Evolutionary conservation across 1,284 basidiomycete genomes (phyloP).

Genomic region (Puccinia coronata): DNA sequence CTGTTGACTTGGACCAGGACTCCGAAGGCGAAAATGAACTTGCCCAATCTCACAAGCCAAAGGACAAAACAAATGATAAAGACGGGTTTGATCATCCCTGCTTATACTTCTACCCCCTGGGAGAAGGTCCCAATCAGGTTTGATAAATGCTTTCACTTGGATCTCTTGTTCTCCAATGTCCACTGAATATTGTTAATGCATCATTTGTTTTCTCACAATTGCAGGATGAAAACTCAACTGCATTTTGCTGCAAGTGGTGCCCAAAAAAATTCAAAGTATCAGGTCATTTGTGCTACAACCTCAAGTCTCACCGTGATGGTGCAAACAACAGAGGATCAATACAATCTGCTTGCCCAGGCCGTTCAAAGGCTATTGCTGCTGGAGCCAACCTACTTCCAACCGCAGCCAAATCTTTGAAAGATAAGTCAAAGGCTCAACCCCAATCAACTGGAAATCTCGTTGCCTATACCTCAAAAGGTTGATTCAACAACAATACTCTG

Average conservation of each 20-base stretch:
- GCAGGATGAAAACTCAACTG: neutral
- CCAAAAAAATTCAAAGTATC: neutral
- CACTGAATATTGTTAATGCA: neutral
- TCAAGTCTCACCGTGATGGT: neutral
- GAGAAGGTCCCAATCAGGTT: neutral
- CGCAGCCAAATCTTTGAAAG: no score
- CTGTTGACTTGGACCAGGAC: neutral
- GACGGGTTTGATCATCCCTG: neutral
- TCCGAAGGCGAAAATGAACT: neutral
- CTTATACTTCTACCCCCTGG: neutral
- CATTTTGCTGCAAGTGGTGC: neutral
- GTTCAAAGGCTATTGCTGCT: neutral
- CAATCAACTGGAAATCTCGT: neutral
- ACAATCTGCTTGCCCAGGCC: neutral
- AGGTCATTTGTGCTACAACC: slow-evolving; percentile 5
- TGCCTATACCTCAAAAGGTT: neutral
- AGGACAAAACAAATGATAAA: neutral
- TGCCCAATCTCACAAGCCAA: neutral
- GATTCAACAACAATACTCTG: neutral
- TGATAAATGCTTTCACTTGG: neutral
- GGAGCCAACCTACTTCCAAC: neutral
- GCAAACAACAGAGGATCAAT: neutral
- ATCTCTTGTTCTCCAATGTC: no score
- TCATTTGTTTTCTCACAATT: no score
- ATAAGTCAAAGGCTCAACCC: neutral